Evolutionary conservation across 1,139 yeast genomes (phyloP).

Genomic region (Kodamaea suecica): DNA sequence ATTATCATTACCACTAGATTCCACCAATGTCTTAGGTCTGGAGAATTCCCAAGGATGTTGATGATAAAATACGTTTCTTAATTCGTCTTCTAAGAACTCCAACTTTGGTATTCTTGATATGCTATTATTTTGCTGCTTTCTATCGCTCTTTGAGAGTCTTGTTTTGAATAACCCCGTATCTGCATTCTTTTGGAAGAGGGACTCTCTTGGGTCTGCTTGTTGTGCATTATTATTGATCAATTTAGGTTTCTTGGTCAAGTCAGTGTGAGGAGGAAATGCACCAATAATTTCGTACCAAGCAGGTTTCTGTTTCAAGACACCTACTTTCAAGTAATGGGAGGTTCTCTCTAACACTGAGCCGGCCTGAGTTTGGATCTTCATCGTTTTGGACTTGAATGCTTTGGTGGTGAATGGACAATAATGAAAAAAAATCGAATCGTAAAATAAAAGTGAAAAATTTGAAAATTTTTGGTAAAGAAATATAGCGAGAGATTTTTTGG

Average conservation of each 20-base stretch:
- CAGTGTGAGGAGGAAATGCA: slow-evolving; percentile 70
- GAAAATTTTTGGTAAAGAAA: too few relatives aligned
- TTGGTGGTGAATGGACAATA: slow-evolving; percentile 5
- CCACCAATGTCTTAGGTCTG: slow-evolving; percentile 83
- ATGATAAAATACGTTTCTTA: slow-evolving; percentile 76
- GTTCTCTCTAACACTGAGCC: slow-evolving; percentile 73
- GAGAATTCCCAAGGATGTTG: slow-evolving; percentile 99
- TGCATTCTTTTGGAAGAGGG: slow-evolving; percentile 22
- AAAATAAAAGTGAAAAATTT: background rate
- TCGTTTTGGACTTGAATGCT: too few relatives aligned
- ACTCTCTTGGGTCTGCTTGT: slow-evolving; percentile 24
- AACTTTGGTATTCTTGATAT: slow-evolving; percentile 59
- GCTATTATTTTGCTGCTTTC: slow-evolving; percentile 27
- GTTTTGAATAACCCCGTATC: slow-evolving; percentile 42
- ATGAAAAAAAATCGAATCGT: too few relatives aligned
- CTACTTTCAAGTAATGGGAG: slow-evolving; percentile 64
- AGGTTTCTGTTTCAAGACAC: slow-evolving; percentile 66
- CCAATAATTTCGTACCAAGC: slow-evolving; percentile 86
- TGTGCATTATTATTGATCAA: slow-evolving; percentile 26
- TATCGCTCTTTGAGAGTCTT: slow-evolving; percentile 33
- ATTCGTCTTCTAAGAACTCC: slow-evolving; percentile 73
- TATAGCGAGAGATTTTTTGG: too few relatives aligned
- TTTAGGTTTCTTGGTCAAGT: slow-evolving; percentile 51
- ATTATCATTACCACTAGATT: slow-evolving; percentile 56
- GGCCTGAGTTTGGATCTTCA: slow-evolving; percentile 71